Percentiles rank a stretch among this genome's conserved stretches.
Conservation (phyloP, 148 eudicot species). For the Fagopyrum tataricum region DNA sequence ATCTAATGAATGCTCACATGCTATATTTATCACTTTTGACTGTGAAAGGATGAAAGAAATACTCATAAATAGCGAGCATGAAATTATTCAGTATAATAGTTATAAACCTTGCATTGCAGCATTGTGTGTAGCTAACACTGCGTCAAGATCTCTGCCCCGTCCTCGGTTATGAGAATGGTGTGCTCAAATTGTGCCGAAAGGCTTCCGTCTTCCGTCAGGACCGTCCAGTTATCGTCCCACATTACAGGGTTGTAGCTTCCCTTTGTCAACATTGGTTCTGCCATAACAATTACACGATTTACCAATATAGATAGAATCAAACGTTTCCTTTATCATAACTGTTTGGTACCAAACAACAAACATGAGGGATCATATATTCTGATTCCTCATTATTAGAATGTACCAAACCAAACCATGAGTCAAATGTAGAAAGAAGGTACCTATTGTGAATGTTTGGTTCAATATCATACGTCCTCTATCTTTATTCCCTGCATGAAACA, state of each 20-base stretch:
- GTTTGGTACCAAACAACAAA: background rate
- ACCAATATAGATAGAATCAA: background rate
- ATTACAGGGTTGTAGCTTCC: conserved; percentile 76
- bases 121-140: conserved; percentile 33
- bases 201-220: conserved; percentile 92
- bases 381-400: too few relatives aligned
- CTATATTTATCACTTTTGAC: background rate
- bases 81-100: background rate
- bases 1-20: background rate
- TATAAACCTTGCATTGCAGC: background rate
- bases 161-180: conserved; percentile 64
- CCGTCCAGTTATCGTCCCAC: conserved; percentile 97
- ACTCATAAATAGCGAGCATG: background rate
- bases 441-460: conserved; percentile 94
- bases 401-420: background rate
- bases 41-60: background rate
- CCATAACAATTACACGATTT: background rate
- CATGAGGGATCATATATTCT: too few relatives aligned
- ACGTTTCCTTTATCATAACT: background rate
- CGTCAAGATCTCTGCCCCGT: conserved; percentile 87
- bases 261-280: conserved; percentile 95
- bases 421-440: conserved; percentile 31
- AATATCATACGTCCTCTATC: conserved; percentile 73
- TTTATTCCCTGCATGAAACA: conserved; percentile 55
- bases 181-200: conserved; percentile 96